A percentile compares a stretch with the other conserved stretches of the same genome.
Evolutionary conservation across 768 basidiomycete species (phyloP).

Genomic region (Hemileccinum rubropunctum): DNA sequence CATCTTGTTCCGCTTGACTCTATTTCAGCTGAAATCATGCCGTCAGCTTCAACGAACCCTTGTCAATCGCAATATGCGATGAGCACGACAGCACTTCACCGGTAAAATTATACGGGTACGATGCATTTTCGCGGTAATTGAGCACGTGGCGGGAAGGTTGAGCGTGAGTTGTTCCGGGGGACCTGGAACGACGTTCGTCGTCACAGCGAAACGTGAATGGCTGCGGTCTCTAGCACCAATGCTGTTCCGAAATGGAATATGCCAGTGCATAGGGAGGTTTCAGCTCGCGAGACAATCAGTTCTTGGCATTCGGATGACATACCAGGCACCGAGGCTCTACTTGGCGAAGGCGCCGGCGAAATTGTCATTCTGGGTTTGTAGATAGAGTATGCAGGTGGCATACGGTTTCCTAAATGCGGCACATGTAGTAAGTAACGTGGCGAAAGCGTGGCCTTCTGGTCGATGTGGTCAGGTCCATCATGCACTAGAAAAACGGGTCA

Average conservation of each 20-base stretch:
- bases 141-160: too few species aligned
- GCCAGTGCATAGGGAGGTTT: not conserved
- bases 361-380: too few species aligned
- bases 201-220: not conserved
- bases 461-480: slow-evolving; percentile 41
- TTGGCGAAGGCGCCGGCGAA: slow-evolving; percentile 18
- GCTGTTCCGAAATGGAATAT: not conserved
- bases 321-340: slow-evolving; percentile 61
- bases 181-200: too few species aligned
- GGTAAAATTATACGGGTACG: too few species aligned
- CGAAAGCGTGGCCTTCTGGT: too few species aligned
- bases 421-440: too few species aligned
- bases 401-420: too few species aligned
- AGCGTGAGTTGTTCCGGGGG: too few species aligned
- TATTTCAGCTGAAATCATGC: slow-evolving; percentile 15
- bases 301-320: slow-evolving; percentile 3
- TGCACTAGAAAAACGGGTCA: slow-evolving; percentile 34
- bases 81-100: too few species aligned
- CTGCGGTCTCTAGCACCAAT: not conserved
- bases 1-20: not conserved
- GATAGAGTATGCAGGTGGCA: too few species aligned
- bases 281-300: not conserved
- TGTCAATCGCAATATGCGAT: slow-evolving; percentile 9
- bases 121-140: too few species aligned
- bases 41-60: slow-evolving; percentile 57